Conservation (phyloP, 371 early-diverging fungal species). For the Lichtheimia hyalospora region DNA sequence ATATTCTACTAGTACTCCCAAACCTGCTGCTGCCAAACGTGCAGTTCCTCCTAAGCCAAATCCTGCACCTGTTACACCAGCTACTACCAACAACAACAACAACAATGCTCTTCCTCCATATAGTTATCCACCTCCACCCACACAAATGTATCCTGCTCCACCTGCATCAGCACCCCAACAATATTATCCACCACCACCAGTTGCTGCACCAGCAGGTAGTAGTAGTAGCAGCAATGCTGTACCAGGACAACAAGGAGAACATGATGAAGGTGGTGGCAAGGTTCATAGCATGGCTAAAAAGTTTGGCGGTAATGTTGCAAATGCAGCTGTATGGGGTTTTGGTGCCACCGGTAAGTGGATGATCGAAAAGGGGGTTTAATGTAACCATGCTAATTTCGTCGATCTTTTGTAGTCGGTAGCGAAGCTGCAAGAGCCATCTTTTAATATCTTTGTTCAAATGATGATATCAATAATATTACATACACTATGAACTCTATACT, state of each 20-base stretch:
- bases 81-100: conserved; percentile 3
- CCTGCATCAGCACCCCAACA: conserved; percentile 20
- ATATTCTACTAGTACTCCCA: background rate
- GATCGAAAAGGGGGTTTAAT: background rate
- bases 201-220: conserved; percentile 6
- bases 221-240: background rate
- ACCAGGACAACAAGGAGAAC: background rate
- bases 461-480: too few relatives aligned
- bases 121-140: conserved; percentile 49
- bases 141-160: conserved; percentile 35
- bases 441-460: too few relatives aligned
- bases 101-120: conserved; percentile 25
- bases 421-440: conserved; percentile 41
- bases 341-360: conserved; percentile 43
- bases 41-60: conserved; percentile 11
- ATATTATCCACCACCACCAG: conserved; percentile 21
- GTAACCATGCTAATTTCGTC: background rate
- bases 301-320: conserved; percentile 39
- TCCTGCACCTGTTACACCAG: conserved; percentile 5
- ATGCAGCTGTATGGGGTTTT: conserved; percentile 48
- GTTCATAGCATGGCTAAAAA: conserved; percentile 39
- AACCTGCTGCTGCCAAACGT: conserved; percentile 2
- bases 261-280: conserved; percentile 20
- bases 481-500: too few relatives aligned
- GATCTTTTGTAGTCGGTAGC: conserved; percentile 32